phyloP scores from a whole-genome alignment of 148 eudicot species.

The Mesembryanthemum crystallinum region DNA sequence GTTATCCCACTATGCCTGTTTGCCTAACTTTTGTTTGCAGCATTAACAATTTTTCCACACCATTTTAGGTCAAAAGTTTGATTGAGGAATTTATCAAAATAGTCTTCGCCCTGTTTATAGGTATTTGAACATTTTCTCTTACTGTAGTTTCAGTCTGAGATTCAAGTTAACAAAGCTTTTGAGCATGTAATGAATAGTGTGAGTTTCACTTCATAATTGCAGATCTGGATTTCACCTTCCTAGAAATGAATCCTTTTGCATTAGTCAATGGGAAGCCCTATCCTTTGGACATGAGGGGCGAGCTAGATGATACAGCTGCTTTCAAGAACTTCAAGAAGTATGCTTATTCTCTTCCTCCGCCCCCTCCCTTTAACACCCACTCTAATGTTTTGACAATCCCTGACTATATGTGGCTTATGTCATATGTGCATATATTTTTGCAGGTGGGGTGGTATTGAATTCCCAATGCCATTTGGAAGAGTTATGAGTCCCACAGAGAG shows the following conservation, averaged over 20 bases:
- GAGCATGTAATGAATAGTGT: background rate
- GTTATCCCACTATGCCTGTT: background rate
- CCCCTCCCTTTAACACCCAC: background rate
- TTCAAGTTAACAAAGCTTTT: background rate
- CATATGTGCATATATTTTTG: slow-evolving; percentile 14
- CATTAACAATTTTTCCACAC: slow-evolving; percentile 1
- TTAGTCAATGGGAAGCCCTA: slow-evolving; percentile 90
- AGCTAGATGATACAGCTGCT: slow-evolving; percentile 94
- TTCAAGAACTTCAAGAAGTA: slow-evolving; percentile 55
- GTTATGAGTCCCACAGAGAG: slow-evolving; percentile 92
- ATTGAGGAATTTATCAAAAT: slow-evolving; percentile 84
- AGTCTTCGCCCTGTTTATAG: slow-evolving; percentile 62
- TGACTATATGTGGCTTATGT: background rate
- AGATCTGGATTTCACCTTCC: slow-evolving; percentile 95
- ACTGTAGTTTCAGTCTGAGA: background rate
- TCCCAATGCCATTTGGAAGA: slow-evolving; percentile 99
- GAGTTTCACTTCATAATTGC: slow-evolving; percentile 5
- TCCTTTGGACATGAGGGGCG: slow-evolving; percentile 99
- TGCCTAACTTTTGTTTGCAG: background rate
- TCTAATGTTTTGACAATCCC: background rate
- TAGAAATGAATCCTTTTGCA: slow-evolving; percentile 97
- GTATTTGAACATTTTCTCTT: slow-evolving; percentile 31
- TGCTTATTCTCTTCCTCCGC: slow-evolving; percentile 9
- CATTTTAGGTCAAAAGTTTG: slow-evolving; percentile 58
- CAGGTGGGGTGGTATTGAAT: slow-evolving; percentile 91